Conservation (phyloP, 2,329 filamentous ascomycete species). For the Myriosclerotinia scirpicola region DNA sequence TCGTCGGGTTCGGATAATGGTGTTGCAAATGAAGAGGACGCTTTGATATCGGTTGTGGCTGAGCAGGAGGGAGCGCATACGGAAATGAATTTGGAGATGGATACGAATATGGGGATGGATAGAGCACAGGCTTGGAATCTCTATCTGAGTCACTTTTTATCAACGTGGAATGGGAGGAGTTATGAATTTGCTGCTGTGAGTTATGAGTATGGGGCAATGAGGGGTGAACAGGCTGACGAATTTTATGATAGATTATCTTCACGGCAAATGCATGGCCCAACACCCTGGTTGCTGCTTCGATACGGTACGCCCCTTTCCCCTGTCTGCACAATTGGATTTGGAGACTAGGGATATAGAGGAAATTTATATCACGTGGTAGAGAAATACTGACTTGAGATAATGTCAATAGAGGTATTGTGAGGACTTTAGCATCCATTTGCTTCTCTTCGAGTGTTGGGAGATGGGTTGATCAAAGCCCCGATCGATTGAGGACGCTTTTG, state of each 20-base stretch:
- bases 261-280: conserved; percentile 50
- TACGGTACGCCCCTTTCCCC: conserved; percentile 40
- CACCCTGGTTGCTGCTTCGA: conserved; percentile 45
- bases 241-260: conserved; percentile 49
- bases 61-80: neutral
- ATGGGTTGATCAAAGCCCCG: conserved; percentile 45
- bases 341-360: neutral
- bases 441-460: conserved; percentile 46
- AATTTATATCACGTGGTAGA: conserved; percentile 24
- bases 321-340: neutral
- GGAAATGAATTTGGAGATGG: neutral
- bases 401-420: conserved; percentile 39
- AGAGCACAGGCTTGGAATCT: conserved; percentile 44
- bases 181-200: conserved; percentile 42
- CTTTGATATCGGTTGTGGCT: neutral
- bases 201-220: conserved; percentile 46
- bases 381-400: conserved; percentile 8
- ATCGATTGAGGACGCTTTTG: conserved; percentile 45
- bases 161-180: conserved; percentile 57
- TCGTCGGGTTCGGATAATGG: neutral
- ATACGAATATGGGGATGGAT: neutral
- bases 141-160: conserved; percentile 55
- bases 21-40: neutral
- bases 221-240: conserved; percentile 37
- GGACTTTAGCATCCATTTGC: conserved; percentile 44